Evolutionary conservation across 352 stramenopile genomes (phyloP).

Genomic region (Globisporangium acanthophoron): DNA sequence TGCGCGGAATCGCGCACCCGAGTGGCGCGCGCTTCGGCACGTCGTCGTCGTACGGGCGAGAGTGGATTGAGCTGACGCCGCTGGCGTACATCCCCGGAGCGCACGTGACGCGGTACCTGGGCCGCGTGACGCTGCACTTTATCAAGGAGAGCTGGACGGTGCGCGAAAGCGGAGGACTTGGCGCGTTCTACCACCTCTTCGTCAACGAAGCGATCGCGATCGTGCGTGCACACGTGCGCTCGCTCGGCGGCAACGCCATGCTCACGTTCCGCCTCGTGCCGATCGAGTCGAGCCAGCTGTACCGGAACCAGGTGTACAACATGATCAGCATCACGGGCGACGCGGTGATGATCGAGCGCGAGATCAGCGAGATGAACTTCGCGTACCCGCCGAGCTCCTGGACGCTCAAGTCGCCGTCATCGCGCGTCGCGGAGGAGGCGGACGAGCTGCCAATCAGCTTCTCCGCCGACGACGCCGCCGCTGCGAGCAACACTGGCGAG

Average conservation of each 20-base stretch:
- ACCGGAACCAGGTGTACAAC: conserved; percentile 90
- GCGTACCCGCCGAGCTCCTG: conserved; percentile 23
- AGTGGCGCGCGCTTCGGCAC: conserved; percentile 11
- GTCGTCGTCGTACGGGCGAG: conserved; percentile 35
- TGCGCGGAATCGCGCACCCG: conserved; percentile 16
- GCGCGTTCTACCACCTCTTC: conserved; percentile 86
- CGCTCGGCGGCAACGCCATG: conserved; percentile 81
- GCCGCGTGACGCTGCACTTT: conserved; percentile 85
- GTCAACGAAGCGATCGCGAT: conserved; percentile 85
- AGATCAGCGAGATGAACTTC: conserved; percentile 28
- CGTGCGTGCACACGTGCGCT: conserved; percentile 77
- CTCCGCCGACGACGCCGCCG: neutral
- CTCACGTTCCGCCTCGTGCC: conserved; percentile 83
- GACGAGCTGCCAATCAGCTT: conserved; percentile 7
- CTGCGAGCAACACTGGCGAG: neutral
- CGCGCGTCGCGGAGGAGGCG: conserved; percentile 9
- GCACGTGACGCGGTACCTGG: conserved; percentile 70
- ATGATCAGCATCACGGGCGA: conserved; percentile 90
- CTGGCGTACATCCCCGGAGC: conserved; percentile 72
- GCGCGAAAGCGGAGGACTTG: conserved; percentile 76
- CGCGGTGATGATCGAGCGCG: conserved; percentile 72
- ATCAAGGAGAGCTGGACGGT: conserved; percentile 90
- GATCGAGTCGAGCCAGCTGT: conserved; percentile 84
- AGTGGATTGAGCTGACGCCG: conserved; percentile 84
- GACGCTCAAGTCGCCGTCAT: conserved; percentile 25